A percentile compares a stretch with the other conserved stretches of the same genome.
Evolutionary conservation across 192 early-diverging fungal species (phyloP).

Genomic region (Chytriomyces sp.): DNA sequence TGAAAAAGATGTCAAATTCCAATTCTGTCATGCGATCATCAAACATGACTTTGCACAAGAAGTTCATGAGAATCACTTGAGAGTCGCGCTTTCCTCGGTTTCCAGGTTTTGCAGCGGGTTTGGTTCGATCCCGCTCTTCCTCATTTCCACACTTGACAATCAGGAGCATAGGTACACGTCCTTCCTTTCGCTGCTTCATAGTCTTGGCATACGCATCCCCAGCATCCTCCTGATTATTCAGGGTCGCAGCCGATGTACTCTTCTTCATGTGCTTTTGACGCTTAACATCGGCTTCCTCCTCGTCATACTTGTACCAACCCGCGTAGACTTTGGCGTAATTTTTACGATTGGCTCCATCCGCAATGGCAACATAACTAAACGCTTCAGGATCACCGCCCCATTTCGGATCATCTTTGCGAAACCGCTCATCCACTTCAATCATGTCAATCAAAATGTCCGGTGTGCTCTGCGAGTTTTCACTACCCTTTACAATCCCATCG

Average conservation of each 20-base stretch:
- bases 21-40: conserved; percentile 88
- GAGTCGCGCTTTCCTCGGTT: conserved; percentile 94
- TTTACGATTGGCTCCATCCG: conserved; percentile 85
- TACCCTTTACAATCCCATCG: conserved; percentile 75
- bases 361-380: conserved; percentile 77
- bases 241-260: not conserved
- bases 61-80: conserved; percentile 95
- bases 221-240: not conserved
- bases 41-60: conserved; percentile 80
- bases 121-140: conserved; percentile 40
- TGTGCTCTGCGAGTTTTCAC: conserved; percentile 79
- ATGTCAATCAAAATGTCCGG: conserved; percentile 86
- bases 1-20: conserved; percentile 90
- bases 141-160: conserved; percentile 59
- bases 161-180: conserved; percentile 54
- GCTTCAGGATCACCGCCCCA: conserved; percentile 49
- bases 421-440: conserved; percentile 61
- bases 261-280: conserved; percentile 19
- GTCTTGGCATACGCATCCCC: conserved; percentile 32
- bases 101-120: conserved; percentile 56
- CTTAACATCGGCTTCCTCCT: not conserved
- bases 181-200: conserved; percentile 38
- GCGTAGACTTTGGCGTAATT: conserved; percentile 85
- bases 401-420: conserved; percentile 50
- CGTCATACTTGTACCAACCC: conserved; percentile 53